Evolutionary conservation across 495 filamentous ascomycete species (phyloP), one percentile per base, ranked within the genome.

Genomic region (Penicillium canescens): DNA sequence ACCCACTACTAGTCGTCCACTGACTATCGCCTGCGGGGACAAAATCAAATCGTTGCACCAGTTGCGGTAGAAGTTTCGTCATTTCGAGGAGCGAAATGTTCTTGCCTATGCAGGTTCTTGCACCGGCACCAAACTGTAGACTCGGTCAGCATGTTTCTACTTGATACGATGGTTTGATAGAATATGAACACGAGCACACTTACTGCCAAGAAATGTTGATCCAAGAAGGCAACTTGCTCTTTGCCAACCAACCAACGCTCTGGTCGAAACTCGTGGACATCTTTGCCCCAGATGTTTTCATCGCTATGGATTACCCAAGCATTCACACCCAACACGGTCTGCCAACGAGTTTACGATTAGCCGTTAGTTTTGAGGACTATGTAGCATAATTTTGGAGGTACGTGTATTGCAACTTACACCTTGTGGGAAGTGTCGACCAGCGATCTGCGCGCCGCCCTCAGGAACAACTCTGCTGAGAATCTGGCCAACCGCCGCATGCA

Each of bases 301-400:
- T 77, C 74, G 5, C 78, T 67, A 54, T 88, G 85, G 13, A 86
- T 67, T 21, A 86, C 81, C 82, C 82, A 87, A 11, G 85, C 78
- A 49, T 42, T 73, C 70, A 60, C 78, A 13, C 84, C 83, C 0
- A 88, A 82, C 33, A 82, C 79, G 3, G 83, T 84, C 8, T 57
- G 13, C 8, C 26, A 42, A 6, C 33, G 6, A 35, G 9, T 7
- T 2, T 49, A 20, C 9, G 3, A 6, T 35, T 35, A 35, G 12
- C 12, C 20, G 11, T 48, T 18, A 14, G 23, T 48, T 34, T 35
- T 33, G 42, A 26, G 8, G 1, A 6, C 9, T 8, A 12, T 35
- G 9, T 8, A 6, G 2, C 33, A 35, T 16, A 9, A 13, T 60
- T 3, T 16, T 34, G 9, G 24, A 65, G 46, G n/a, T 20, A 23